A percentile compares a stretch with the other conserved stretches of the same genome.
phyloP scores from a whole-genome alignment of 805 yeast species.

The Metschnikowia rubicola region DNA sequence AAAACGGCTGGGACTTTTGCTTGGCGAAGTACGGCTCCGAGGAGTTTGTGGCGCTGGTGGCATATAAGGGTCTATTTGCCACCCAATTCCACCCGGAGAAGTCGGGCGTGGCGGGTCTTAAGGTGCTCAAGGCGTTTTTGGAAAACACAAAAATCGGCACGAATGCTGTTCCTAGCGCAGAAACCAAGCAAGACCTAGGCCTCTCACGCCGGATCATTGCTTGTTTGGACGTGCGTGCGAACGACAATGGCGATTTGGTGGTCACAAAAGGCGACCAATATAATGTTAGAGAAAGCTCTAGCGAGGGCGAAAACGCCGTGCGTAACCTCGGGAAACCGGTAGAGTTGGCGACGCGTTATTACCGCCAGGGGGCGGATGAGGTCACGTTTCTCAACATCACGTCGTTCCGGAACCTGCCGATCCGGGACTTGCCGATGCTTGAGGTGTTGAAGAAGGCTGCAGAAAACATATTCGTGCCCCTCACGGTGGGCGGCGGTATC shows the following conservation, averaged over 20 bases:
- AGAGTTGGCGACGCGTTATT: conserved; percentile 85
- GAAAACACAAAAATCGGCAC: conserved; percentile 33
- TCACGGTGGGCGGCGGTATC: conserved; percentile 98
- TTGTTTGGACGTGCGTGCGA: conserved; percentile 93
- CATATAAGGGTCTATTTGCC: conserved; percentile 78
- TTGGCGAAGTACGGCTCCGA: conserved; percentile 73
- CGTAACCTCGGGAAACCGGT: conserved; percentile 97
- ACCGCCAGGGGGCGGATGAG: conserved; percentile 95
- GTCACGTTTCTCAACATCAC: conserved; percentile 93
- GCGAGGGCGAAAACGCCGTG: conserved; percentile 53
- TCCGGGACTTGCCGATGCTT: conserved; percentile 92
- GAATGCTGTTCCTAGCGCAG: background rate
- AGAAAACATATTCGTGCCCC: conserved; percentile 89
- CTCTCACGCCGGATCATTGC: conserved; percentile 91
- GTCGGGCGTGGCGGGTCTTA: conserved; percentile 86
- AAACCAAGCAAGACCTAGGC: conserved; percentile 36
- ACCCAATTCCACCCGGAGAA: conserved; percentile 99
- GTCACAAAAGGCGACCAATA: conserved; percentile 99
- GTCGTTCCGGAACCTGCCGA: conserved; percentile 90
- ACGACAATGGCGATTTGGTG: conserved; percentile 91
- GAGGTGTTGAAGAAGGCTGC: conserved; percentile 82
- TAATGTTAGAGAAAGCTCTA: conserved; percentile 75
- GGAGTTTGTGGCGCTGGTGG: conserved; percentile 75
- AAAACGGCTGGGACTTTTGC: conserved; percentile 69
- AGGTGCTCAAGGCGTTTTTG: conserved; percentile 70